A percentile compares a stretch with the other conserved stretches of the same genome.
These are phyloP conservation scores for Aspergillus leporis DNA, from an alignment of 495 filamentous ascomycete genomes.

Conservation along the genomic window DNA sequence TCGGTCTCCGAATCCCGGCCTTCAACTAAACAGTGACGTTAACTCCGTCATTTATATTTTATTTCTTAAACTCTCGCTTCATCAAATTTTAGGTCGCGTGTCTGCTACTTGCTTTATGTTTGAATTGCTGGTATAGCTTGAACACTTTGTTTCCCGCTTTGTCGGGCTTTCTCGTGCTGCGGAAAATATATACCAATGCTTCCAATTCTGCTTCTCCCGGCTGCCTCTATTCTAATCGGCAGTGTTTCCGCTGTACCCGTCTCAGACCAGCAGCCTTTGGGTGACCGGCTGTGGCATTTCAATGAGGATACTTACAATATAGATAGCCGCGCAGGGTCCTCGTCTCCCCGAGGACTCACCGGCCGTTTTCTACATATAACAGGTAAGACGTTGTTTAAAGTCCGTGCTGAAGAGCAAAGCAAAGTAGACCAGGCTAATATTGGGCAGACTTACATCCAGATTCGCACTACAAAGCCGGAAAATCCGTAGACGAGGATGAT, in stretches of 20 bases:
- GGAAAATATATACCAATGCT: conserved; percentile 21
- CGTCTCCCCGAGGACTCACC: conserved; percentile 20
- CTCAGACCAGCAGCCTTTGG: conserved; percentile 19
- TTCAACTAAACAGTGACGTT: background rate
- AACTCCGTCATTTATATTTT: background rate
- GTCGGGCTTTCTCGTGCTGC: conserved; percentile 12
- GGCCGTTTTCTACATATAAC: conserved; percentile 95
- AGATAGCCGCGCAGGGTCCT: background rate
- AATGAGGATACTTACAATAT: background rate
- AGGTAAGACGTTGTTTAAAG: conserved; percentile 52
- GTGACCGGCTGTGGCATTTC: background rate
- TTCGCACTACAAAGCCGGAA: conserved; percentile 73
- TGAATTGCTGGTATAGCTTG: background rate
- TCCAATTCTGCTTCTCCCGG: conserved; percentile 12
- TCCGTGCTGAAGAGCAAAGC: background rate
- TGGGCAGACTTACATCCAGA: conserved; percentile 85
- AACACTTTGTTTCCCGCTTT: conserved; percentile 7
- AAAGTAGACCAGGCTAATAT: conserved; percentile 4
- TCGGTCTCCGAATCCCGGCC: background rate
- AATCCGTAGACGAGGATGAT: conserved; percentile 63
- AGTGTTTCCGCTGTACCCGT: conserved; percentile 19
- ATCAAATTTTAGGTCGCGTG: background rate
- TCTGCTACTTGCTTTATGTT: conserved; percentile 1
- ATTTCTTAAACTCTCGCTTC: background rate
- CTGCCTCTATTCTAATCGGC: conserved; percentile 13